Evolutionary conservation across 495 filamentous ascomycete genomes (phyloP), one percentile per base, ranked within the genome.

Genomic region (Beverwykella pulmonaria): DNA sequence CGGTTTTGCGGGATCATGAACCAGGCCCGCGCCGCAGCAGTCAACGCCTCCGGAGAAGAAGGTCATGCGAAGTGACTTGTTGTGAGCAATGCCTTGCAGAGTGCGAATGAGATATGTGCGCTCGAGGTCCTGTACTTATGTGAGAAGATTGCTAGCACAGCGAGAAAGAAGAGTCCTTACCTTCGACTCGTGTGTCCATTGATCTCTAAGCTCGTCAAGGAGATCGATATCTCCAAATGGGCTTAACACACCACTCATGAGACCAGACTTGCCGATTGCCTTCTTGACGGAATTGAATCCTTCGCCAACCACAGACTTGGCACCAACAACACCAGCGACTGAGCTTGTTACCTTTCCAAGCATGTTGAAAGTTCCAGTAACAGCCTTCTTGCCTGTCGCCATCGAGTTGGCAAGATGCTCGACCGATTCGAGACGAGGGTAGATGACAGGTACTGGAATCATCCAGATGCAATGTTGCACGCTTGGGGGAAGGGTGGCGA

Each of bases 131-230:
- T 89, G 69, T 14, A 17, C 6, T 14, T 27, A 19, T 63, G 19
- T 61, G 23, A 67, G 57, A 41, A 61, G 64, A 34, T 22, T 53
- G 25, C n/a, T 15, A 49, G 23, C 1, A 52, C 15, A 12, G 30
- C 22, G 55, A 41, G 58, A 46, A 44, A 44, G 39, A n/a, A 10
- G 39, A 44, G 17, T 2, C 15, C 39, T 3, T 75, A 88, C 87
- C 81, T 98, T 98, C 26, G 88, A 91, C 57, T 98, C 93, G 74
- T 98, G 94, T 19, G 95, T 98, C 94, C 94, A 98, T 80, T 94
- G 88, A 75, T 98, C 95, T 67, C 92, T 85, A 32, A 98, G 78
- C 75, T 97, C 95, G 77, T 98, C 94, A 56, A 92, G 86, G 22
- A 98, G 84, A 74, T 97, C 94, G 54, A 98, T 88, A 55, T 98